Conservation (phyloP, 257 asterid genomes). For the Solanum infundibuliforme region DNA sequence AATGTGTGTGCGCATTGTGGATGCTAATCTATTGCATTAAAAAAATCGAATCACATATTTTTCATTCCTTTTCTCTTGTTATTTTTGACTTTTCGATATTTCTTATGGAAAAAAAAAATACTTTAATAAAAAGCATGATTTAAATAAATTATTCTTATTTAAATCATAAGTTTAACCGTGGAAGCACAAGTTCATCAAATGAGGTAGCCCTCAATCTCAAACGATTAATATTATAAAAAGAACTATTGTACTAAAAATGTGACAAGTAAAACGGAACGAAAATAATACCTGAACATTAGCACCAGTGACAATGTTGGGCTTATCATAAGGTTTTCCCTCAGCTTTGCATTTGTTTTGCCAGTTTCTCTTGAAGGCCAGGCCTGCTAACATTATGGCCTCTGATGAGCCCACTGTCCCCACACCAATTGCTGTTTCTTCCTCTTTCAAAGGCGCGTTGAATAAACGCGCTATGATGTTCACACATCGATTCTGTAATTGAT, state of each 20-base stretch:
- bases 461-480: constrained; percentile 28
- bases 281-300: constrained; percentile 21
- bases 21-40: no score
- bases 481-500: constrained; percentile 18
- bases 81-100: no score
- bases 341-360: constrained; percentile 29
- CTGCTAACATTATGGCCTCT: constrained; percentile 31
- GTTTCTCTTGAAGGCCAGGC: constrained; percentile 22
- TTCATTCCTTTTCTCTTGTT: no score
- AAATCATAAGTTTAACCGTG: no score
- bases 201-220: neutral
- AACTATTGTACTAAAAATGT: neutral
- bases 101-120: no score
- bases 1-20: no score
- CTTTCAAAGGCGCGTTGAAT: constrained; percentile 20
- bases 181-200: neutral
- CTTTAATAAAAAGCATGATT: no score
- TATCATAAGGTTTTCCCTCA: constrained; percentile 15
- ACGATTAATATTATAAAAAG: no score
- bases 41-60: no score
- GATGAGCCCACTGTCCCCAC: constrained; percentile 33
- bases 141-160: no score
- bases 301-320: constrained; percentile 26
- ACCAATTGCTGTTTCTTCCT: constrained; percentile 17
- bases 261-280: neutral